Conservation (phyloP, 345 rosid genomes). For the Noccaea caerulescens region DNA sequence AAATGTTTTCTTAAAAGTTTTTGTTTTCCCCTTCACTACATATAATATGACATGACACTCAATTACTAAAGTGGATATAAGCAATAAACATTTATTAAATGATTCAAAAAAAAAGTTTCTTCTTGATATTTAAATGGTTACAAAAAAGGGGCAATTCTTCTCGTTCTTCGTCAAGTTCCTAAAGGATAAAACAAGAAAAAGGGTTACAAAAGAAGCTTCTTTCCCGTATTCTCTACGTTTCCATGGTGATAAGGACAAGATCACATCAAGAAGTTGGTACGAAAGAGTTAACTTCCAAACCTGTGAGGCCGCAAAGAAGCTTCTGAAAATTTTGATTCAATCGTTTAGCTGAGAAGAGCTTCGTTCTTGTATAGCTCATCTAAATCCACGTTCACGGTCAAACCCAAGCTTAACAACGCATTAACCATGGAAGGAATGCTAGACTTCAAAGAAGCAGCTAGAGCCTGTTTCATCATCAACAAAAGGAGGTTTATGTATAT, state of each 20-base stretch:
- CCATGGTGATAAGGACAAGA: constrained; percentile 3
- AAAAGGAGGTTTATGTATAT: background rate
- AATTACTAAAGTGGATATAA: no score
- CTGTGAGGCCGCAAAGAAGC: background rate
- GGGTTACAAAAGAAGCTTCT: background rate
- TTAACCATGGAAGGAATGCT: constrained; percentile 58
- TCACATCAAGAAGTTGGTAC: background rate
- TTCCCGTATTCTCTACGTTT: constrained; percentile 4
- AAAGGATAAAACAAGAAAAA: background rate
- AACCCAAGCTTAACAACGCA: constrained; percentile 49
- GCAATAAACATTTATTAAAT: background rate
- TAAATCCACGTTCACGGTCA: constrained; percentile 52
- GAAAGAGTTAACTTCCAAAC: background rate
- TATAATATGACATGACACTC: no score
- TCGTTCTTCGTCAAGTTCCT: background rate
- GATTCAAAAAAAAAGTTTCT: background rate
- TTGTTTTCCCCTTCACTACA: no score
- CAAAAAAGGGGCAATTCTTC: background rate
- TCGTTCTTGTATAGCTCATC: constrained; percentile 51
- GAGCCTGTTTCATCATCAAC: constrained; percentile 46
- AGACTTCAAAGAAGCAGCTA: constrained; percentile 60
- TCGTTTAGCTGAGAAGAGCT: constrained; percentile 42
- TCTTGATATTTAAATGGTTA: background rate
- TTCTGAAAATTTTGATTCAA: background rate
- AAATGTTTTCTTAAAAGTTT: no score